These are phyloP conservation scores for Candida insectalens DNA, from an alignment of 805 yeast genomes.

Conservation along the genomic window DNA sequence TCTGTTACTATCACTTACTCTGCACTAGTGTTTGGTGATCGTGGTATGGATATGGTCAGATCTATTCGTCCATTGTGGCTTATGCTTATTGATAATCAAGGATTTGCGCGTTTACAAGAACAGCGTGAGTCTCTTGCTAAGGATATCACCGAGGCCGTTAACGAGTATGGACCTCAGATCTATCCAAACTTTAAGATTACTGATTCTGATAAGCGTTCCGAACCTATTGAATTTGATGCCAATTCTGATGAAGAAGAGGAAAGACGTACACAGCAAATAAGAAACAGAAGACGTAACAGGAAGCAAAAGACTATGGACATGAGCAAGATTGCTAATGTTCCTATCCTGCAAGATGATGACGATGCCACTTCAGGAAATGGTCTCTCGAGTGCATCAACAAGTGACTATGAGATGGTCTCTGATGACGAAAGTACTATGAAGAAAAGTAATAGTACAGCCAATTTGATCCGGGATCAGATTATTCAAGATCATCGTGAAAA, in stretches of 20 bases:
- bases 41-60: conserved; percentile 82
- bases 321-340: conserved; percentile 21
- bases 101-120: conserved; percentile 47
- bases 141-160: conserved; percentile 71
- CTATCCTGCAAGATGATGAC: conserved; percentile 41
- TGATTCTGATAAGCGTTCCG: conserved; percentile 32
- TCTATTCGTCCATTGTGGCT: conserved; percentile 74
- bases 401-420: conserved; percentile 14
- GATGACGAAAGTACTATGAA: conserved; percentile 1
- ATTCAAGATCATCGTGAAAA: conserved; percentile 21
- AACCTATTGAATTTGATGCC: conserved; percentile 19
- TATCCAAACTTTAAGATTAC: conserved; percentile 75
- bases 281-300: conserved; percentile 30
- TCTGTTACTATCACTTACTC: conserved; percentile 74
- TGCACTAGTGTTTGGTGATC: conserved; percentile 88
- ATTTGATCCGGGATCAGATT: conserved; percentile 19
- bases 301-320: conserved; percentile 18
- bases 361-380: conserved; percentile 22
- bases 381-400: conserved; percentile 19
- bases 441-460: conserved; percentile 3
- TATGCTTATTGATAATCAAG: conserved; percentile 48
- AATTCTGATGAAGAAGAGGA: conserved; percentile 29
- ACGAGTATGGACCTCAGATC: conserved; percentile 72
- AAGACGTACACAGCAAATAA: conserved; percentile 34
- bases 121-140: conserved; percentile 54